Percentiles rank a stretch among this genome's conserved stretches.
These are phyloP conservation scores for Globisporangium barbulae DNA, from an alignment of 352 stramenopile species.

Conservation along the genomic window DNA sequence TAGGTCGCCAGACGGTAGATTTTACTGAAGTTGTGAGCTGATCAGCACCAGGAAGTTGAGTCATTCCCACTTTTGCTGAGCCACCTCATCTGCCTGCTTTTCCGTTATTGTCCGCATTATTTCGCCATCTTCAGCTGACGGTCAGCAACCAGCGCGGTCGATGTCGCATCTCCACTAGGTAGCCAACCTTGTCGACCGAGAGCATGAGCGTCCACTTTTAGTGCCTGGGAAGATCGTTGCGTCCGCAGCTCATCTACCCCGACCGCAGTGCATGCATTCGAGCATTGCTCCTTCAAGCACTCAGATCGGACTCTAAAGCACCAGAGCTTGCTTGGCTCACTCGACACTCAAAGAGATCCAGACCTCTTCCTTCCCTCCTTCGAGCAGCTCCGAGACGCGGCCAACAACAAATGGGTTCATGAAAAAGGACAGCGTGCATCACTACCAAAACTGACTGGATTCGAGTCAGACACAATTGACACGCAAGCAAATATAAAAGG, in stretches of 20 bases:
- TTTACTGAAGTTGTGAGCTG: background rate
- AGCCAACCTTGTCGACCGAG: background rate
- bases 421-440: background rate
- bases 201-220: background rate
- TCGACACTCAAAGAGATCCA: background rate
- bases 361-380: background rate
- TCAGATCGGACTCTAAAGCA: too few relatives aligned
- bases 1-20: background rate
- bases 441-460: slow-evolving; percentile 3
- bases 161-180: background rate
- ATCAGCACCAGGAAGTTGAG: background rate
- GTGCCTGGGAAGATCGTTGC: background rate
- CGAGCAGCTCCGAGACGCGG: background rate
- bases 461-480: background rate
- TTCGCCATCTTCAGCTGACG: background rate
- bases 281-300: too few relatives aligned
- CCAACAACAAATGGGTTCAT: background rate
- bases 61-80: background rate
- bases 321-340: too few relatives aligned
- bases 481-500: background rate
- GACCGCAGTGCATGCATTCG: too few relatives aligned
- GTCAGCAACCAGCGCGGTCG: background rate
- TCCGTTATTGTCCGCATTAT: background rate
- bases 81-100: background rate
- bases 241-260: background rate